A percentile compares a stretch with the other conserved stretches of the same genome.
Conservation (phyloP, 2,329 filamentous ascomycete species). For the Coccinonectria pachysandricola region DNA sequence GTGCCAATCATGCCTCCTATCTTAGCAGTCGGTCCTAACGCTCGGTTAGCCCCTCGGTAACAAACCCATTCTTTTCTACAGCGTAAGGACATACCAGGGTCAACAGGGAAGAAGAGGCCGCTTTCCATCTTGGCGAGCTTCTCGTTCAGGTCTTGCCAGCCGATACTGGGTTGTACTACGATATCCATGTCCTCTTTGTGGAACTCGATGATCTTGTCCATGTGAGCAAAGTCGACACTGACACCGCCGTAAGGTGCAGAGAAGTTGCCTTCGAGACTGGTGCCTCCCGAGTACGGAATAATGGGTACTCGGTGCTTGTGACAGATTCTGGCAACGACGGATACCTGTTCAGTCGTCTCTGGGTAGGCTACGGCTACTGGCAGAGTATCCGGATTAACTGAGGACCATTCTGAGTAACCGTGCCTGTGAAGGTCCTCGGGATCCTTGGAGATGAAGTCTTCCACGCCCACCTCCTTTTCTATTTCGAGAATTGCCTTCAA, state of each 20-base stretch:
- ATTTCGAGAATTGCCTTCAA: conserved; percentile 50
- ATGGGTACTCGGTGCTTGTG: conserved; percentile 72
- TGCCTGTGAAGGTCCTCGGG: conserved; percentile 50
- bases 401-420: conserved; percentile 60
- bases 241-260: conserved; percentile 78
- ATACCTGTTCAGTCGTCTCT: conserved; percentile 49
- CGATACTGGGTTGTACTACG: conserved; percentile 80
- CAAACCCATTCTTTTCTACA: too few relatives aligned
- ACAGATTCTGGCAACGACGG: conserved; percentile 56
- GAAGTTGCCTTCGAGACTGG: conserved; percentile 83
- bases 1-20: conserved; percentile 79
- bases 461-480: conserved; percentile 33
- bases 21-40: conserved; percentile 55
- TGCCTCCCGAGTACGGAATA: conserved; percentile 77
- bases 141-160: conserved; percentile 86
- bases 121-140: conserved; percentile 55
- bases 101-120: conserved; percentile 83
- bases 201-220: conserved; percentile 72
- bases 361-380: conserved; percentile 57
- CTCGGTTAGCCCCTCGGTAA: too few relatives aligned
- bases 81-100: conserved; percentile 58
- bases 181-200: conserved; percentile 87
- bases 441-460: conserved; percentile 52
- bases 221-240: conserved; percentile 79
- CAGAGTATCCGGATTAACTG: conserved; percentile 47